A percentile compares a stretch with the other conserved stretches of the same genome.
Evolutionary conservation across 305 asterid species (phyloP).

Genomic region (Fraxinus dipetala): DNA sequence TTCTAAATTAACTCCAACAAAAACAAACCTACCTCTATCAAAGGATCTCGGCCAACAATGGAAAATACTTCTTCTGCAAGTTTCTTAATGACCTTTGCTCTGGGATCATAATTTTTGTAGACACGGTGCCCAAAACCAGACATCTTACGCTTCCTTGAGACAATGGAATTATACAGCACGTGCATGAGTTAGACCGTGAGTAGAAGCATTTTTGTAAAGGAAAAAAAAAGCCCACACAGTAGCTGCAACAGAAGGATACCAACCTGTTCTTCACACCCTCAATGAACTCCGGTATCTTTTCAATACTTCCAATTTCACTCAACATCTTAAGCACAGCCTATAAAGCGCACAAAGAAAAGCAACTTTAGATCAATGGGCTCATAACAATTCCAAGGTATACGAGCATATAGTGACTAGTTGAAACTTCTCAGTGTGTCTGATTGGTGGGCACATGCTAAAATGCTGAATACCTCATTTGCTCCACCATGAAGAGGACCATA

Average conservation of each 20-base stretch:
- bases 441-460: not conserved
- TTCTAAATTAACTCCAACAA: not conserved
- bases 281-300: constrained; percentile 85
- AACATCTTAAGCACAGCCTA: constrained; percentile 99
- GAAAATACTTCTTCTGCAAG: constrained; percentile 98
- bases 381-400: constrained; percentile 9
- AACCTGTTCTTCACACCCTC: constrained; percentile 98
- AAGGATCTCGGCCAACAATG: constrained; percentile 98
- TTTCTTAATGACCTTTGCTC: constrained; percentile 92
- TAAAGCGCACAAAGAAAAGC: constrained; percentile 14
- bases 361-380: constrained; percentile 4
- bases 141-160: constrained; percentile 88
- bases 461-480: constrained; percentile 80
- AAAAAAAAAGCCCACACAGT: not conserved
- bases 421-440: not conserved
- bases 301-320: constrained; percentile 87
- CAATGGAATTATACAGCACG: not conserved
- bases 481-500: constrained; percentile 99
- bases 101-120: constrained; percentile 95
- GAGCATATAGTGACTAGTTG: not conserved
- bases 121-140: constrained; percentile 99
- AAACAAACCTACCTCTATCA: constrained; percentile 70
- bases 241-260: constrained; percentile 3
- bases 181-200: constrained; percentile 10
- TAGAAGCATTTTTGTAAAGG: not conserved